Base-by-base conservation (phyloP, 495 filamentous ascomycete species). In the Jackrogersella multiformis region DNA sequence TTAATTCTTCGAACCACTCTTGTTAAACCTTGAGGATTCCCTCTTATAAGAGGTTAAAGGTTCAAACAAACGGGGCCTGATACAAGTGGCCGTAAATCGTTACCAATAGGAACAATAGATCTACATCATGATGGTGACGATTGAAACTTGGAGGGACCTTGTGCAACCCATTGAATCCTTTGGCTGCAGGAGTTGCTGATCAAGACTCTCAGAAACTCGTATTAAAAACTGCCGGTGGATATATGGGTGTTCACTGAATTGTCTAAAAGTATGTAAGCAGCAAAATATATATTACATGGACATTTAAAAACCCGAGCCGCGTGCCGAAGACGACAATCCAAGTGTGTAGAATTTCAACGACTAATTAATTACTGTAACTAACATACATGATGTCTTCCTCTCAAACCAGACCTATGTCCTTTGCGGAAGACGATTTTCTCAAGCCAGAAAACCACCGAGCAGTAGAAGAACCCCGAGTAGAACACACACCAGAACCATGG, bases 31-130 rank as follows among this genome's bases (percentile, higher is more conserved):
- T 51, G 46, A 51, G 20, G 35, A 18, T 18, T 30, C 23, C 36
- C 6, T 41, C 20, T 15, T 15, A 16, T 18, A n/a, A 41, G n/a
- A 23, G 16, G 24, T 5, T 42, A 39, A 32, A 41, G 10, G 39
- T 12, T 39, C 20, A 23, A 39, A 21, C 32, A 18, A 6, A 21
- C 32, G 20, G 20, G 32, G 15, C 20, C 13, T 45, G 12, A 4
- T 3, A 21, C 23, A 46, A 21, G 42, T 46, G 21, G 10, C 9
- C 8, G 9, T 12, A 21, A 13, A 46, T 1, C 5, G 23, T 21
- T 21, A 10, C 58, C 58, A 61, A 45, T 53, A 16, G 45, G 49
- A 18, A 6, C 10, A 35, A 26, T 32, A 5, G 48, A 61, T 61
- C 32, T 38, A 10, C 34, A 49, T 10, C 24, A 10, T n/a, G 26